Percentiles rank a stretch among this genome's conserved stretches.
phyloP scores from a whole-genome alignment of 305 asterid species.

The Ilex paraguariensis region DNA sequence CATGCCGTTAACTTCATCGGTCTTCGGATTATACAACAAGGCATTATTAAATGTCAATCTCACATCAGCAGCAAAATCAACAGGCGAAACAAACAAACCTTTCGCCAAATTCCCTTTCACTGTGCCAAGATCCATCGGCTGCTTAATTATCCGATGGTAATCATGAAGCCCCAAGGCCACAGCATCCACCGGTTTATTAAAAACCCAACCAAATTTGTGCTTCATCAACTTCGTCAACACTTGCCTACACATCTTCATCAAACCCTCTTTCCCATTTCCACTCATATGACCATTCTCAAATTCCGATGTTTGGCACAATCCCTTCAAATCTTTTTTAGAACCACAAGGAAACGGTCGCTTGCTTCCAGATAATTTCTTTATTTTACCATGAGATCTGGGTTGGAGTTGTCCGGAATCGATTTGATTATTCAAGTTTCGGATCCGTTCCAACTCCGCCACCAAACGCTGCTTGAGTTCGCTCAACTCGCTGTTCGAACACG shows the following conservation, averaged over 20 bases:
- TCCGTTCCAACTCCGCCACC: slow-evolving; percentile 57
- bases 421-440: slow-evolving; percentile 60
- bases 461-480: slow-evolving; percentile 52
- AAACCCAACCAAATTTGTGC: slow-evolving; percentile 55
- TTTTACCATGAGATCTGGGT: slow-evolving; percentile 51
- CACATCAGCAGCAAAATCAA: slow-evolving; percentile 74
- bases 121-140: slow-evolving; percentile 96
- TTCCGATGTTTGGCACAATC: slow-evolving; percentile 28
- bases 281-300: slow-evolving; percentile 12
- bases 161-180: slow-evolving; percentile 66
- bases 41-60: slow-evolving; percentile 90
- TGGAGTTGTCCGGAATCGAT: slow-evolving; percentile 49
- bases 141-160: slow-evolving; percentile 77
- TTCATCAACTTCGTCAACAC: slow-evolving; percentile 64
- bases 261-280: slow-evolving; percentile 25
- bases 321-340: slow-evolving; percentile 36
- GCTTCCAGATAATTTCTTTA: slow-evolving; percentile 46
- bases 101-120: slow-evolving; percentile 64
- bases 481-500: slow-evolving; percentile 54
- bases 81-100: slow-evolving; percentile 43
- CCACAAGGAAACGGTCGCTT: slow-evolving; percentile 42
- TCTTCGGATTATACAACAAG: slow-evolving; percentile 79
- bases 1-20: slow-evolving; percentile 59
- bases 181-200: slow-evolving; percentile 76
- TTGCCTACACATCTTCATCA: slow-evolving; percentile 69